Conservation (phyloP, 116 monocot genomes). For the Papilionanthe hybrid region DNA sequence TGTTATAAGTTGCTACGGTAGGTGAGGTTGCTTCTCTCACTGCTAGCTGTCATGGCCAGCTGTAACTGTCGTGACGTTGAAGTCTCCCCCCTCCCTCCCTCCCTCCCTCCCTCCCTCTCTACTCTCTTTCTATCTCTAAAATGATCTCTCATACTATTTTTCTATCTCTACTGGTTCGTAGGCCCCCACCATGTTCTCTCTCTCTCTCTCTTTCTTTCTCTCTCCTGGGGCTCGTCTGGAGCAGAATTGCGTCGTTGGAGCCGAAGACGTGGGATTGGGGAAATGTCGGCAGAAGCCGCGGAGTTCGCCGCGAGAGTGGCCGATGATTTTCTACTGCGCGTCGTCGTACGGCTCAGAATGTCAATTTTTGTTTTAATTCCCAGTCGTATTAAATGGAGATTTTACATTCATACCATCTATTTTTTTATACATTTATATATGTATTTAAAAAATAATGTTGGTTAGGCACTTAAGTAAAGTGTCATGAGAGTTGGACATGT, state of each 20-base stretch:
- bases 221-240: neutral
- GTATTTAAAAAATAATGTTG: too few species aligned
- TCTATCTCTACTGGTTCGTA: conserved; percentile 2
- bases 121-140: conserved; percentile 14
- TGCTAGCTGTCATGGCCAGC: conserved; percentile 54
- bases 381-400: neutral
- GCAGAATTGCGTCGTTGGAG: neutral
- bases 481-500: too few species aligned
- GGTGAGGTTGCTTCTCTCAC: conserved; percentile 45
- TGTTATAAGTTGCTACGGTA: conserved; percentile 26
- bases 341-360: neutral
- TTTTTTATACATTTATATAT: too few species aligned
- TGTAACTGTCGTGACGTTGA: conserved; percentile 58
- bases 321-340: neutral
- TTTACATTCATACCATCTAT: too few species aligned
- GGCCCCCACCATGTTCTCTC: conserved; percentile 16
- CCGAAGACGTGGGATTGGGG: neutral
- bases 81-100: conserved; percentile 17
- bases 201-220: neutral
- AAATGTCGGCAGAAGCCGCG: neutral
- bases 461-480: too few species aligned
- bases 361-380: neutral
- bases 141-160: neutral
- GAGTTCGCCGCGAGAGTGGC: neutral
- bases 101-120: neutral